A percentile compares a stretch with the other conserved stretches of the same genome.
Evolutionary conservation across 495 filamentous ascomycete species (phyloP).

Genomic region (Apiosordaria backusii): DNA sequence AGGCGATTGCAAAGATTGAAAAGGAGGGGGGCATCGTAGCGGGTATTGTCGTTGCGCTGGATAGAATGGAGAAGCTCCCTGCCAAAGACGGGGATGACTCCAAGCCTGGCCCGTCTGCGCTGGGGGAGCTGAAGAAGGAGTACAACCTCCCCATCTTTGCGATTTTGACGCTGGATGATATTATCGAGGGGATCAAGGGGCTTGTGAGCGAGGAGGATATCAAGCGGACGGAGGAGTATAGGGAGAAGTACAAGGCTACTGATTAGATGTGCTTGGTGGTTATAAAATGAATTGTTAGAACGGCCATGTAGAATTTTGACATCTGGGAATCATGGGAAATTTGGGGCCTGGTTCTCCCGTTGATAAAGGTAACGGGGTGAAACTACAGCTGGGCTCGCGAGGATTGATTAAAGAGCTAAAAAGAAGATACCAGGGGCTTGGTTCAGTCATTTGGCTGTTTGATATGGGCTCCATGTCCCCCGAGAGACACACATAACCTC

Average conservation of each 20-base stretch:
- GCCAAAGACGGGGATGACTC: constrained; percentile 51
- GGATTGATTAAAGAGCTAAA: too few relatives aligned
- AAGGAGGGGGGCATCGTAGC: constrained; percentile 75
- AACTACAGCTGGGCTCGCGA: too few relatives aligned
- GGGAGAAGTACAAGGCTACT: constrained; percentile 63
- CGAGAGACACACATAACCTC: too few relatives aligned
- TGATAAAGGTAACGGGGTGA: too few relatives aligned
- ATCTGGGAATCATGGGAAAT: too few relatives aligned
- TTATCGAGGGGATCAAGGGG: constrained; percentile 64
- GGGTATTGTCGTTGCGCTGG: constrained; percentile 82
- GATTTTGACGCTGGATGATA: constrained; percentile 67
- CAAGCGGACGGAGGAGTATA: constrained; percentile 71
- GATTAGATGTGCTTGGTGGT: constrained; percentile 39
- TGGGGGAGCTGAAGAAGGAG: constrained; percentile 75
- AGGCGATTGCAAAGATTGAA: constrained; percentile 79
- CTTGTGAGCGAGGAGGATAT: constrained; percentile 58
- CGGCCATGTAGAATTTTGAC: too few relatives aligned
- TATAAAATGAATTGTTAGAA: neutral
- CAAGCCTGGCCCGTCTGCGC: constrained; percentile 59
- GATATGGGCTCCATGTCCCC: too few relatives aligned
- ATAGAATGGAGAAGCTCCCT: constrained; percentile 78
- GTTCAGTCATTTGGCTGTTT: too few relatives aligned
- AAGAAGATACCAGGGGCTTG: too few relatives aligned
- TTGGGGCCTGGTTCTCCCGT: too few relatives aligned
- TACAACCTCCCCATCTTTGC: constrained; percentile 53